Base-by-base conservation (phyloP, 108 stramenopile species). In the Aureococcus anophagefferens region DNA sequence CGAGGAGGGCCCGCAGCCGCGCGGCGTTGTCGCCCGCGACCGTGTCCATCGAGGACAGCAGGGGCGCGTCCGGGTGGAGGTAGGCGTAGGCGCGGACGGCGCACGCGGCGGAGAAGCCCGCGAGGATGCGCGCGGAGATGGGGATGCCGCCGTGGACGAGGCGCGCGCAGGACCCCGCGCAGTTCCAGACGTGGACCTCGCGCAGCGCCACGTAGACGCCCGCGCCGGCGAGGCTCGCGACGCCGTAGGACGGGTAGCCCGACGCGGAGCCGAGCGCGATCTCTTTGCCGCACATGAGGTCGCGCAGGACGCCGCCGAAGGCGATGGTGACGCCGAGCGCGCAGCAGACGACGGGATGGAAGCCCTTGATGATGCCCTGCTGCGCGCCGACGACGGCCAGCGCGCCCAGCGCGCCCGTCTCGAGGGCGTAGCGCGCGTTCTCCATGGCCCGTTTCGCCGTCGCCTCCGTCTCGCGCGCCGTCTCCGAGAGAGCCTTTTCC, bases 281-380 rank as follows among this genome's bases (percentile, higher is more conserved):
- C 64, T 79, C 76, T 35, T 78, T 40, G 16, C 70, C 66, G 69
- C 75, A 72, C 21, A 79, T 59, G 28, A 82, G 30, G 72, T 82
- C 81, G 30, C 81, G 75, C 17, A 76, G 25, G 16, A 82, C 67
- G 31, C 81, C 81, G 29, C 81, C 81, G 72, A 82, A 73, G 45
- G 70, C 76, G 35, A 77, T 79, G 5, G 78, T 79, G 34, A 82
- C 63, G 18, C 81, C 81, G 28, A 72, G 62, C 0, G 72, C 35
- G 40, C 75, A 67, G 32, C 72, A 72, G 30, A 82, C 69, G 0
- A 76, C 16, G 15, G 81, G 81, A 46, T 76, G 78, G 0, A 82
- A 33, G 0, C 78, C 78, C 45, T 65, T 46, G 15, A 36, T 66
- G 64, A 79, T 64, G 21, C 75, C 81, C 25, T 64, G 68, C 25